These are phyloP conservation scores for Crithidia thermophila DNA, from an alignment of 208 protist genomes.

Conservation along the genomic window DNA sequence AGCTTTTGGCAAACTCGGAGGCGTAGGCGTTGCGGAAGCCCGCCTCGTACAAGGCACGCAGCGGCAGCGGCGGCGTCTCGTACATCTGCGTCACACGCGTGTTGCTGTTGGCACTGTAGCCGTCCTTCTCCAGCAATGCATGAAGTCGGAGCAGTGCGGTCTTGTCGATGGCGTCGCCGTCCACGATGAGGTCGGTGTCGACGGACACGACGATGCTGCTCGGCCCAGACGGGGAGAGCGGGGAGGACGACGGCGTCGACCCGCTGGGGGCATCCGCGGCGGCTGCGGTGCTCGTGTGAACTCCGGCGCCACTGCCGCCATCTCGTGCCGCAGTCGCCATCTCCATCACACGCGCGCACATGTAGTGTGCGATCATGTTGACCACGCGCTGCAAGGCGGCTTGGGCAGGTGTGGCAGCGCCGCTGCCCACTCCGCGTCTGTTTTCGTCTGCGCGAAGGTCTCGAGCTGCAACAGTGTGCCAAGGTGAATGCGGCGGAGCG, in stretches of 20 bases:
- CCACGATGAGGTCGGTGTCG: conserved; percentile 15
- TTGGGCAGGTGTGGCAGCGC: conserved; percentile 37
- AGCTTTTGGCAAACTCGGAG: conserved; percentile 43
- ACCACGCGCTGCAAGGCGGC: conserved; percentile 34
- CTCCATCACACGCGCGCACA: conserved; percentile 36
- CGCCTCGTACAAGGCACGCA: conserved; percentile 46
- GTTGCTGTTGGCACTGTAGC: not conserved
- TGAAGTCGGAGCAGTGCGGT: conserved; percentile 19
- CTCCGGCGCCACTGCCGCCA: not conserved
- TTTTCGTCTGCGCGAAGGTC: not conserved
- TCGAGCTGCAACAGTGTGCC: conserved; percentile 33
- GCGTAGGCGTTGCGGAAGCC: conserved; percentile 55
- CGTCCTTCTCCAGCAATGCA: not conserved
- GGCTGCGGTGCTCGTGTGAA: not conserved
- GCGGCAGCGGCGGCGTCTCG: conserved; percentile 25
- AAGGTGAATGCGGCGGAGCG: conserved; percentile 67
- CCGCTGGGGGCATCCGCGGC: not conserved
- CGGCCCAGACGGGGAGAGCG: conserved; percentile 1
- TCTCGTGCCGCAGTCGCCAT: not conserved
- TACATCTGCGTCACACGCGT: conserved; percentile 21
- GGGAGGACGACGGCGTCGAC: conserved; percentile 1
- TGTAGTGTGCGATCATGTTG: conserved; percentile 37
- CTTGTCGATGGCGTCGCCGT: conserved; percentile 15
- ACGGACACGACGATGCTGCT: conserved; percentile 28
- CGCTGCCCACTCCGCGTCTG: conserved; percentile 40